Evolutionary conservation across 192 early-diverging fungal species (phyloP), one percentile per base, ranked within the genome.

Genomic region (Entomortierella beljakovae): DNA sequence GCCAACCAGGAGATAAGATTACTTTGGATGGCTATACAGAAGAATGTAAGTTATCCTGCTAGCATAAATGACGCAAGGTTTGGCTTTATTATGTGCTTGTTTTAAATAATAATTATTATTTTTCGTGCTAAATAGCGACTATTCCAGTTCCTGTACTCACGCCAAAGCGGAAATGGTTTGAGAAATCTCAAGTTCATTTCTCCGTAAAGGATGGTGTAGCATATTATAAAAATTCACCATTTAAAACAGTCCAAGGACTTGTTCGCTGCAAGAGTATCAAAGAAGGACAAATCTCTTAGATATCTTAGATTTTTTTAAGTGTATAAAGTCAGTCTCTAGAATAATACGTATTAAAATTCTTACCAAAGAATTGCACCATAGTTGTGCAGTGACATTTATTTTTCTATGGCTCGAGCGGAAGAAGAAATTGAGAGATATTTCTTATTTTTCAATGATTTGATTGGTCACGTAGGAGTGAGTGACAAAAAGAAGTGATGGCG

Each of bases 1-100:
- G 84, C 29, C 55, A 83, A 10, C 43, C 82, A 38, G 91, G 91
- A 1, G 90, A 92, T 32, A 65, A 83, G 22, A 81, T 92, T 8
- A 64, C 58, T 0, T 61, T 90, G 33, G 75, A 86, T 42, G 84
- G 86, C 6, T 81, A 71, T 33, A 69, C 80, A 0, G 68, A 70
- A 37, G 28, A 63, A 55, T 71, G 68, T 40, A 46, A 61, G 26
- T 4, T 28, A 6, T 25, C 32, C 20, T 32, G 4, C n/a, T 20
- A 34, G 31, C 5, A 16, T 46, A 15, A 11, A 16, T n/a, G n/a
- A n/a, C n/a, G n/a, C n/a, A n/a, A 23, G n/a, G 18, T 43, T 9
- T 43, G 42, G 18, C 42, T 18, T 13, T 18, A 18, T 18, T 43
- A 43, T 43, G 18, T 18, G 9, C 42, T 43, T 43, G 9, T 18